A percentile compares a stretch with the other conserved stretches of the same genome.
These are phyloP conservation scores for Ophiocordyceps camponoti-rufipedis DNA, from an alignment of 2,329 filamentous ascomycete genomes.

Conservation along the genomic window DNA sequence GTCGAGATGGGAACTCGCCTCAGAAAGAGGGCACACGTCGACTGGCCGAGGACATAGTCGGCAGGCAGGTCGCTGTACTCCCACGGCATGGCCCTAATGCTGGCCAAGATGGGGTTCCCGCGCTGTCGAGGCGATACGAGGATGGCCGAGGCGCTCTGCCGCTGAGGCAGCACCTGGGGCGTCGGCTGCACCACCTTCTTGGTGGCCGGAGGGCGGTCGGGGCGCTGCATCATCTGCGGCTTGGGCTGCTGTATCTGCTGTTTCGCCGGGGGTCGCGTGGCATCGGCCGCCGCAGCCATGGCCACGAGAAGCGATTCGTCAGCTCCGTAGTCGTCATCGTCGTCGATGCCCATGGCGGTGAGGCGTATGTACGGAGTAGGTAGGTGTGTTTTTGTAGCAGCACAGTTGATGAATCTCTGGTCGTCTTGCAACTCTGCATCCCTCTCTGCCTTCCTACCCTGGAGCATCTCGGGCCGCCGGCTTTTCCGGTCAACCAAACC, in stretches of 20 bases:
- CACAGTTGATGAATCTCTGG: too few relatives aligned
- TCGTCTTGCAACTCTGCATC: too few relatives aligned
- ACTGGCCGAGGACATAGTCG: slow-evolving; percentile 75
- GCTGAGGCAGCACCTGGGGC: slow-evolving; percentile 62
- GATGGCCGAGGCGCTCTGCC: slow-evolving; percentile 53
- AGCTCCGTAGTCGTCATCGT: slow-evolving; percentile 39
- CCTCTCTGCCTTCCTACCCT: too few relatives aligned
- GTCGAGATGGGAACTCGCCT: slow-evolving; percentile 21
- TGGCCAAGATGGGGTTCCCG: slow-evolving; percentile 79
- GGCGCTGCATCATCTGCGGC: slow-evolving; percentile 26
- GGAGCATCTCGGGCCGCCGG: neutral
- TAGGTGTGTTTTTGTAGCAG: too few relatives aligned
- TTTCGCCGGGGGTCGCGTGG: slow-evolving; percentile 4
- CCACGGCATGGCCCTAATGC: slow-evolving; percentile 71
- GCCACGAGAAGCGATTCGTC: slow-evolving; percentile 38
- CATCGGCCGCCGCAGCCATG: slow-evolving; percentile 28
- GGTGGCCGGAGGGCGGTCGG: slow-evolving; percentile 30
- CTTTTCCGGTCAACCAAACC: neutral
- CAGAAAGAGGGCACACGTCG: slow-evolving; percentile 81
- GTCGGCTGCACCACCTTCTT: slow-evolving; percentile 66
- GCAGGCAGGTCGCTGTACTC: slow-evolving; percentile 95
- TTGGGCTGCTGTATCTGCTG: slow-evolving; percentile 23
- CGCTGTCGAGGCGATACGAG: slow-evolving; percentile 85
- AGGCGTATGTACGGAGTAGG: neutral
- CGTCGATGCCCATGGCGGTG: slow-evolving; percentile 3